Evolutionary conservation across 768 basidiomycete species (phyloP), one percentile per base, ranked within the genome.

Genomic region (Russula emetica): DNA sequence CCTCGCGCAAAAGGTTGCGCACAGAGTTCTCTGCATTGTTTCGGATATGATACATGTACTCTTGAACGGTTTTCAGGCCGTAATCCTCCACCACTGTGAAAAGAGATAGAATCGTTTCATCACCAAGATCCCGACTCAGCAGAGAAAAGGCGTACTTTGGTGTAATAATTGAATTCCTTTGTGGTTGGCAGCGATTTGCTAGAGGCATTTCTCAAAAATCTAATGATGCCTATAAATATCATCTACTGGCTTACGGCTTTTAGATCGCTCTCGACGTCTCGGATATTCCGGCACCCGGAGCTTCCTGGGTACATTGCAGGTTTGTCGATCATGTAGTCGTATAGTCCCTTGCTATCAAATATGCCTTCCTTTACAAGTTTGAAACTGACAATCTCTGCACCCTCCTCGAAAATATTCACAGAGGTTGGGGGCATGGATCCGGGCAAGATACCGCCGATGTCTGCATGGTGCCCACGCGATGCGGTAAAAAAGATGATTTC

Each of bases 401-500:
- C 95, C 73, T 98, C 95, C 73, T 98, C 90, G 70, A 91, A 95
- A 50, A 97, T 88, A 66, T 84, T 93, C 67, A 88, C 87, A 13
- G 88, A 90, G 2, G 92, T 94, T 0, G 96, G 94, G 0, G 95
- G 95, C 95, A 98, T 98, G 42, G 90, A 94, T 1, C 92, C 93
- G 7, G 94, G 92, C 2, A 93, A 79, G 66, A 96, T 94, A 0
- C 94, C 94, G 1, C 94, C 93, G 66, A 94, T 90, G 76, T 96
- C 94, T 5, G 93, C 92, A 74, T 97, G 94, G 72, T 98, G 94
- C 0, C 92, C 94, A 57, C 95, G 83, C 14, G 93, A 94, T 16
- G 94, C 95, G 9, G 93, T 94, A 71, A 93, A 94, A 77, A 94
- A 94, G 59, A 94, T 91, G 70, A 94, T 92, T 68, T 91, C 82